Percentiles rank a stretch among this genome's conserved stretches.
Evolutionary conservation across 768 basidiomycete species (phyloP).

Genomic region (Exsudoporus frostii): DNA sequence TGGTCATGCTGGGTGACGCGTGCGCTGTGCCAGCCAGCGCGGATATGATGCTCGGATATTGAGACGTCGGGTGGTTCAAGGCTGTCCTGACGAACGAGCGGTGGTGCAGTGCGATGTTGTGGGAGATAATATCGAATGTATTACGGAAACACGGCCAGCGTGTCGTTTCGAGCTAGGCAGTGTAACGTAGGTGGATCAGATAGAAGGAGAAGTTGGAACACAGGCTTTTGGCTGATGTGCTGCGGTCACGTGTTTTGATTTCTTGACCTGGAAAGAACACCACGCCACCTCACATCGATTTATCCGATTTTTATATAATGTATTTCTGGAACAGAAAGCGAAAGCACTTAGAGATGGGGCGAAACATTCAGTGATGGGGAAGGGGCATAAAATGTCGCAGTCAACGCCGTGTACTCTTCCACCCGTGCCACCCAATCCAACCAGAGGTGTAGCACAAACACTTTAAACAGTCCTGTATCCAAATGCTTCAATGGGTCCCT

Average conservation of each 20-base stretch:
- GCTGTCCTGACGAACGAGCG: not conserved
- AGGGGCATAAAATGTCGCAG: no score
- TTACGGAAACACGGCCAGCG: slow-evolving; percentile 13
- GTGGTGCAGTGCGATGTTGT: not conserved
- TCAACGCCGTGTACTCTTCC: no score
- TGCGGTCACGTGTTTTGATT: slow-evolving; percentile 17
- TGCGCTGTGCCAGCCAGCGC: not conserved
- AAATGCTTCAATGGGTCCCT: no score
- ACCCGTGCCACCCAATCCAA: no score
- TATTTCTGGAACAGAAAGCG: no score
- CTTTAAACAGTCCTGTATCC: no score
- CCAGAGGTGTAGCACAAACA: no score
- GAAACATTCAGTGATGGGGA: no score
- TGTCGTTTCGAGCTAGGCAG: not conserved
- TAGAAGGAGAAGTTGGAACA: not conserved
- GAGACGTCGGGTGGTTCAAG: not conserved
- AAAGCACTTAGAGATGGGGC: no score
- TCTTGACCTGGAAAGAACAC: no score
- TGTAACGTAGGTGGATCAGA: not conserved
- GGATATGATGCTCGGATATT: not conserved
- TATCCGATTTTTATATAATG: no score
- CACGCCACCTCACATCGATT: no score
- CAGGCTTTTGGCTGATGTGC: not conserved
- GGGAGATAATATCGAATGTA: not conserved
- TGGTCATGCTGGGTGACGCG: slow-evolving; percentile 1